Evolutionary conservation across 768 basidiomycete genomes (phyloP), one percentile per base, ranked within the genome.

Genomic region (Pleurotus salmoneostramineus): DNA sequence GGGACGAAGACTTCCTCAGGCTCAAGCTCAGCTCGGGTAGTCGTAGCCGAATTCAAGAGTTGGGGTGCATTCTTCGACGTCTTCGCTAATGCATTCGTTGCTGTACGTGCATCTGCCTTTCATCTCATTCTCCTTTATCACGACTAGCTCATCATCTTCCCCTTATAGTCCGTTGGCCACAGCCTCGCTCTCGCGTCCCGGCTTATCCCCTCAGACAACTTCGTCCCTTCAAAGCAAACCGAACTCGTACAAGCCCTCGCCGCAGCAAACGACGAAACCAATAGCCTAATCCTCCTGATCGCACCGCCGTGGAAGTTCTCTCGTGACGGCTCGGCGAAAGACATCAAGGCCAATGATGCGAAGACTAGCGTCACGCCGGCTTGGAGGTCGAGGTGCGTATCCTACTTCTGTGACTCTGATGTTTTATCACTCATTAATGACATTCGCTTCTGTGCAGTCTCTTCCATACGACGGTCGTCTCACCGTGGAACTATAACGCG

Each of bases 401-500:
- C 7, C 48, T 6, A 15, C 3, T 27, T 32, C 27, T 34, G 4
- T 49, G 11, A 27, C 21, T 27, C 21, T 27, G 21, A 27, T 21
- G 27, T 31, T 11, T 5, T 6, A 14, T 32, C 15, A 12, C 34
- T 17, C 17, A 32, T 21, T 4, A 27, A 17, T 36, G 11, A 36
- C 34, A 33, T 52, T 11, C 66, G 21, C 21, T 27, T 1, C 1
- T 3, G 1, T 27, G 68, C 5, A 77, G 75, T 52, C 37, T 81
- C 3, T 80, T 76, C 58, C 80, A 83, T 60, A 68, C 78, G 50
- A 81, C 79, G 7, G 67, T 73, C 21, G 66, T 77, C 35, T 68
- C 73, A 5, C 54, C 66, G n/a, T 81, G 78, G 78, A 72, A 73
- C 15, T 81, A 75, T 72, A 74, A 80, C 54, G 74, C 79, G 4